Base-by-base conservation (phyloP, 495 filamentous ascomycete genomes). In the Neurospora hispaniola region DNA sequence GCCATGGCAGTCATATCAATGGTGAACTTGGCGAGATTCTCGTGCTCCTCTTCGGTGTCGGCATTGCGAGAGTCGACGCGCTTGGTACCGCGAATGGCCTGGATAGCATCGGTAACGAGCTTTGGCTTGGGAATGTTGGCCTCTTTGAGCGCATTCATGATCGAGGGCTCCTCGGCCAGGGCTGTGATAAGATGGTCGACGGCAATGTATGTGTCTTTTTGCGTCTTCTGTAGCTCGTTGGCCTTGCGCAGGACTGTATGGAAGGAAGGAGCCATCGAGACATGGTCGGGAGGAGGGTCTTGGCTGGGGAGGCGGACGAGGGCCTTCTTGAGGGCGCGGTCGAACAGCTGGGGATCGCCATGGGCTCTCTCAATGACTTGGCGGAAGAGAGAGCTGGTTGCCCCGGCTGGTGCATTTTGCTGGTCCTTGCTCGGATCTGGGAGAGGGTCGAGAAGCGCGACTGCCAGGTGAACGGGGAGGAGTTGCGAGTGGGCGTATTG, bases 1-100 rank as follows among this genome's bases (percentile, higher is more conserved):
- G 96, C 96, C 88, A 96, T 87, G 35, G 91, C 85, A 11, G 96
- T 99, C 93, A 99, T 94, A 81, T 99, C 96, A 76, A 98, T 95
- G 42, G 96, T 97, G 84, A 96, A 99, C 76, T 97, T 99, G 82
- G 94, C 93, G 44, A 99, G 85, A 75, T 95, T 96, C 82, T 99
- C 96, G 77, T 93, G 91, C 79, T 97, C 94, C 79, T 90, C 85
- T 80, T 97, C 94, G 0, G 91, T 87, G 81, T 98, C 96, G 42
- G 96, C 96, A 3, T 93, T 98, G 83, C 95, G 94, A 38, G 93
- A 96, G 81, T 99, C 96, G 35, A 99, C 94, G 69, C 94, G 86
- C 82, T 88, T 91, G 41, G 93, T 98, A 42, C 96, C 96, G 6
- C 95, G 90, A 76, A 99, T 97, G 68, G 93, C 89, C 80, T 91